phyloP scores from a whole-genome alignment of 2,329 filamentous ascomycete species.

The Teratosphaeria epicoccoides region DNA sequence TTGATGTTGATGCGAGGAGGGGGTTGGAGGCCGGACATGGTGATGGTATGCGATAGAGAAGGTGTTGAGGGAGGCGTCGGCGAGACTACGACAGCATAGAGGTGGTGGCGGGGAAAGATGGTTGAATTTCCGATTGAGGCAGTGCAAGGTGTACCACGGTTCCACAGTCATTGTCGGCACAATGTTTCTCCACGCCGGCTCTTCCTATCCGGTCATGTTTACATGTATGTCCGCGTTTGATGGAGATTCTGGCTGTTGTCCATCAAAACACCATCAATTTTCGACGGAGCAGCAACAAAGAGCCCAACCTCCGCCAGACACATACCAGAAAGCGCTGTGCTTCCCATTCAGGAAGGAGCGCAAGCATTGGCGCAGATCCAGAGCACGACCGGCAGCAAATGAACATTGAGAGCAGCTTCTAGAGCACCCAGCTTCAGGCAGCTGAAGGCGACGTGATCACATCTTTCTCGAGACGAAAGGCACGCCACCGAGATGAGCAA shows the following conservation, averaged over 20 bases:
- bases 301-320: too few relatives aligned
- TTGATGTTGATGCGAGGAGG: constrained; percentile 16
- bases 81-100: too few relatives aligned
- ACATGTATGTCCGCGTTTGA: not conserved
- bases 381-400: not conserved
- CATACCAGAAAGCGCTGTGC: too few relatives aligned
- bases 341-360: not conserved
- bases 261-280: too few relatives aligned
- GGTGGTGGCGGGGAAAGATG: not conserved
- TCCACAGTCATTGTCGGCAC: not conserved
- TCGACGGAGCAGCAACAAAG: too few relatives aligned
- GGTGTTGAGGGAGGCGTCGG: not conserved
- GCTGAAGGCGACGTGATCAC: too few relatives aligned
- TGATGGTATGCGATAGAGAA: not conserved
- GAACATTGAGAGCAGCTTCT: not conserved
- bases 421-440: not conserved
- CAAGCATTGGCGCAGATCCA: not conserved
- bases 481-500: not conserved
- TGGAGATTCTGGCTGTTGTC: not conserved
- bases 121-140: not conserved
- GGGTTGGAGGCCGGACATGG: constrained; percentile 21
- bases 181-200: not conserved
- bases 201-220: not conserved
- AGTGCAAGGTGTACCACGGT: not conserved
- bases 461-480: too few relatives aligned